Evolutionary conservation across 495 filamentous ascomycete genomes (phyloP), one percentile per base, ranked within the genome.

Genomic region (Hyaloscypha bicolor): DNA sequence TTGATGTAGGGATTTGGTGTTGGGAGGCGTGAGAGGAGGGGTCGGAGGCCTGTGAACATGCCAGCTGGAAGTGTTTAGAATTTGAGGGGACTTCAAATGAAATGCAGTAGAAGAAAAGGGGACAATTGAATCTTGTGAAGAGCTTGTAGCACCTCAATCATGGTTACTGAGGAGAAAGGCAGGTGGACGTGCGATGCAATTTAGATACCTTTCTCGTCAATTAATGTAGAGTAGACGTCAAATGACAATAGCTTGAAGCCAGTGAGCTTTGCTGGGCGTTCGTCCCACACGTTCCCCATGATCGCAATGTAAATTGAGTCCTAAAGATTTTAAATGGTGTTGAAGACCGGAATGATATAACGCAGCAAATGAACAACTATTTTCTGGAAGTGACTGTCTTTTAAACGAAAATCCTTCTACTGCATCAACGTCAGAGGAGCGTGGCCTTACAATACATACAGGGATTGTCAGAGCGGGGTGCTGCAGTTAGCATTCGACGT

Each of bases 191-290:
- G 25, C 25, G 25, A 25, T 25, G 25, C 25, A 48, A 19, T 11
- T 11, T 11, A 48, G 8, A 6, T 37, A 56, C 65, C 59, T 75
- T 92, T 84, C 88, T 89, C 91, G 81, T 93, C 90, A 56, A 94
- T 86, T n/a, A 94, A 82, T 0, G 92, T 95, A 75, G 91, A 88
- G 76, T 91, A 94, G 80, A 90, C 85, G 76, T 95, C 91, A 79
- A 95, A 94, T 71, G 79, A 81, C 48, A 93, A 85, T 62, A 87
- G n/a, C 48, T 73, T 69, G 60, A 64, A 67, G 55, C 63, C 66
- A 1, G 56, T 60, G 9, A 66, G 58, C 21, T 55, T 37, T 19
- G 66, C 52, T 45, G 66, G 52, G 30, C 63, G 52, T 22, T 63
- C 66, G 22, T 48, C 32, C 30, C 64, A 37, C 9, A 66, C 58